Evolutionary conservation across 495 filamentous ascomycete species (phyloP).

Genomic region (Lepraria neglecta): DNA sequence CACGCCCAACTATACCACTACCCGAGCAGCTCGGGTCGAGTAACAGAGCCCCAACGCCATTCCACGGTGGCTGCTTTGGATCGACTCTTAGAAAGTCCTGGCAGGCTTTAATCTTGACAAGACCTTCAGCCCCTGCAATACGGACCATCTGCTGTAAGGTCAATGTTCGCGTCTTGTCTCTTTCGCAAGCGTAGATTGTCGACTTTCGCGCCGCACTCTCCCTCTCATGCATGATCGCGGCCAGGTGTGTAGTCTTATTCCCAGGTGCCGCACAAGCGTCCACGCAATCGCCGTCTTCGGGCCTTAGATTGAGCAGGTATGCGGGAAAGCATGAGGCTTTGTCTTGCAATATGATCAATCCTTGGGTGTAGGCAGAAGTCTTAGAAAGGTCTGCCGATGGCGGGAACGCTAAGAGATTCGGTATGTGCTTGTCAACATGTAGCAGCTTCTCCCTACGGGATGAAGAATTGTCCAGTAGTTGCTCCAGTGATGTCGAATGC

Average conservation of each 20-base stretch:
- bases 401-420: constrained; percentile 74
- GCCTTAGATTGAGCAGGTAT: constrained; percentile 60
- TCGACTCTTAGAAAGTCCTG: constrained; percentile 75
- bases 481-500: constrained; percentile 42
- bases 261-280: constrained; percentile 92
- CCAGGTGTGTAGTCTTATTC: constrained; percentile 95
- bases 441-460: constrained; percentile 32
- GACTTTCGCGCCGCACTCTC: constrained; percentile 26
- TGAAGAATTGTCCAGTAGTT: constrained; percentile 30
- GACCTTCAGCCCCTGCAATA: constrained; percentile 58
- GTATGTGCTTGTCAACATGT: constrained; percentile 70
- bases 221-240: constrained; percentile 53
- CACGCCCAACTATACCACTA: constrained; percentile 84
- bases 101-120: constrained; percentile 59
- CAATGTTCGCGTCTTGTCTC: constrained; percentile 56
- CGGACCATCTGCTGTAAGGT: constrained; percentile 78
- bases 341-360: constrained; percentile 84
- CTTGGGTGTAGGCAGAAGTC: constrained; percentile 62
- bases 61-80: constrained; percentile 48
- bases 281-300: constrained; percentile 63
- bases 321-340: constrained; percentile 96
- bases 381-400: constrained; percentile 57
- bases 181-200: constrained; percentile 64
- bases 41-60: constrained; percentile 63
- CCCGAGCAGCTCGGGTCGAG: constrained; percentile 93